Evolutionary conservation across 1,284 basidiomycete genomes (phyloP).

Genomic region (Rhodotorula sp.): DNA sequence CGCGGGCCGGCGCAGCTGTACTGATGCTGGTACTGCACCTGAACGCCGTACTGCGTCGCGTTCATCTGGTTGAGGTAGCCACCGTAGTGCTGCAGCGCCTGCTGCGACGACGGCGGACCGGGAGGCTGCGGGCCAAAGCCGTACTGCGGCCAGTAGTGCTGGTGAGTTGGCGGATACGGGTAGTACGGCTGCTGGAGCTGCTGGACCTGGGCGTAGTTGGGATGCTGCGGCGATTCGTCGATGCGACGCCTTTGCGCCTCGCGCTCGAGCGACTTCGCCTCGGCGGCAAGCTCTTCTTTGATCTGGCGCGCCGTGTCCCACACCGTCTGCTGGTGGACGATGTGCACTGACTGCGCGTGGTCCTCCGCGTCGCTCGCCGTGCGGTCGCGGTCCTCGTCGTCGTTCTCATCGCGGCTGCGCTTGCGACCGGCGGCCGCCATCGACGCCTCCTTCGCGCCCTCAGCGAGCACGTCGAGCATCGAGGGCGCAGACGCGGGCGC

Average conservation of each 20-base stretch:
- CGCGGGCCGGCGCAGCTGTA: neutral
- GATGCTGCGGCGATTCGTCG: neutral
- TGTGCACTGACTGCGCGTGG: neutral
- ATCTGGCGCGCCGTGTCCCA: neutral
- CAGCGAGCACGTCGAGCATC: too few species aligned
- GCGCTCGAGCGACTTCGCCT: neutral
- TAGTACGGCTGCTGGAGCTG: neutral
- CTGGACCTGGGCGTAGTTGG: too few species aligned
- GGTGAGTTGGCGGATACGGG: neutral
- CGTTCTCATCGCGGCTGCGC: neutral
- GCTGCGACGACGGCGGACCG: too few species aligned
- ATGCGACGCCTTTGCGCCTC: neutral
- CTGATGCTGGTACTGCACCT: too few species aligned
- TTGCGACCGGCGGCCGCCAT: neutral
- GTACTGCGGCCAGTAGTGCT: neutral
- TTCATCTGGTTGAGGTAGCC: too few species aligned
- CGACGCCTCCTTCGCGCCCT: neutral
- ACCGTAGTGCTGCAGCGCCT: too few species aligned
- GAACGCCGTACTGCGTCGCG: too few species aligned
- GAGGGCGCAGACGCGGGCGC: too few species aligned
- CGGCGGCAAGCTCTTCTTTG: neutral
- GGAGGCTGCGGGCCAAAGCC: neutral
- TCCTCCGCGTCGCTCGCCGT: neutral
- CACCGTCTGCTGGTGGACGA: neutral
- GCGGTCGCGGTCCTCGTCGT: neutral